Evolutionary conservation across 371 early-diverging fungal genomes (phyloP).

Genomic region (Syncephalis plumigaleata): DNA sequence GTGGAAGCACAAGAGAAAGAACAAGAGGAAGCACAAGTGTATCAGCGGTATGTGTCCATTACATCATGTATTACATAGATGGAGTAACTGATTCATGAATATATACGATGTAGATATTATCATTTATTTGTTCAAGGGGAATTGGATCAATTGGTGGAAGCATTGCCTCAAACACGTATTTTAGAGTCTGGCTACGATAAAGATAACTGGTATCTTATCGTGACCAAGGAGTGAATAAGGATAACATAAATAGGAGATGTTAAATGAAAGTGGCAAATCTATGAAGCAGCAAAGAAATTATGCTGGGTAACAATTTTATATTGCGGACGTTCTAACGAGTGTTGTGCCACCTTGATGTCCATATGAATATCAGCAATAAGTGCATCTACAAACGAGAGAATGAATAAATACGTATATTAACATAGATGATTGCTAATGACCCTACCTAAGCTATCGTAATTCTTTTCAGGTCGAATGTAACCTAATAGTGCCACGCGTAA

Average conservation of each 20-base stretch:
- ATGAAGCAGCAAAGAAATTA: background rate
- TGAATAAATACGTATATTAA: background rate
- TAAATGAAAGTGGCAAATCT: no score
- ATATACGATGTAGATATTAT: conserved; percentile 72
- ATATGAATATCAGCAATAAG: conserved; percentile 80
- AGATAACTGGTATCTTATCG: conserved; percentile 83
- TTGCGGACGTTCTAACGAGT: conserved; percentile 37
- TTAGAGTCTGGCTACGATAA: conserved; percentile 67
- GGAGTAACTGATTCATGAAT: no score
- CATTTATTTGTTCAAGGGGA: conserved; percentile 86
- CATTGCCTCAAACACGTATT: conserved; percentile 24
- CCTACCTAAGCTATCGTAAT: conserved; percentile 70
- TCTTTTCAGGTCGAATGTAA: conserved; percentile 77
- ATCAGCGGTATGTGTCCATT: background rate
- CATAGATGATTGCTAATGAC: background rate
- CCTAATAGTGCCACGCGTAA: conserved; percentile 71
- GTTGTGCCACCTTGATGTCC: conserved; percentile 68
- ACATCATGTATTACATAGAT: no score
- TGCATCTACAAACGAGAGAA: conserved; percentile 40
- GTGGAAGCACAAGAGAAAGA: conserved; percentile 9
- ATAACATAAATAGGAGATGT: no score
- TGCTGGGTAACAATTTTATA: conserved; percentile 15
- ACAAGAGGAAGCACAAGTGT: conserved; percentile 8
- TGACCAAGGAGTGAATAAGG: conserved; percentile 12
- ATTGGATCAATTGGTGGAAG: conserved; percentile 42